A percentile compares a stretch with the other conserved stretches of the same genome.
Evolutionary conservation across 176 grass and related monocot species (phyloP).

Genomic region (Melocanna baccifera): DNA sequence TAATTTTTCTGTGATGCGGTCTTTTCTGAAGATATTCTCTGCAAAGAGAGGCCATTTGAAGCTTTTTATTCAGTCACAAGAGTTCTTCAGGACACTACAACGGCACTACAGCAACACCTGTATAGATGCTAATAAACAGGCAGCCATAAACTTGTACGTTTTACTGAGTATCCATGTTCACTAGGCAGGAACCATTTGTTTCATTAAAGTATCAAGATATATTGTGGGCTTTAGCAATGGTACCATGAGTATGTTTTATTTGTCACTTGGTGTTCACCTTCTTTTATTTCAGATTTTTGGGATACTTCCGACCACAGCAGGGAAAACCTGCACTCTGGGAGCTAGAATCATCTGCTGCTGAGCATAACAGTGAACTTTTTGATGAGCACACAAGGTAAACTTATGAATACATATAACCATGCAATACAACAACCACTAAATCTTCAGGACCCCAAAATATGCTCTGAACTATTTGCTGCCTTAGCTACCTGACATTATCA

Average conservation of each 20-base stretch:
- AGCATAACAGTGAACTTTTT: conserved; percentile 41
- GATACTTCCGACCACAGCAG: conserved; percentile 74
- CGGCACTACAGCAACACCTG: conserved; percentile 93
- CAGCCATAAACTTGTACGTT: conserved; percentile 94
- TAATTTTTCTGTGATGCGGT: conserved; percentile 36
- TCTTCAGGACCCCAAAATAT: neutral
- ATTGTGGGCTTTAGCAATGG: neutral
- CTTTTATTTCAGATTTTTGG: conserved; percentile 67
- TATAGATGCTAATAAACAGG: conserved; percentile 90
- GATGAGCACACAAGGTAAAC: conserved; percentile 41
- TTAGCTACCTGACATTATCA: neutral
- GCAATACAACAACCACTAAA: neutral
- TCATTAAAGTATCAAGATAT: neutral
- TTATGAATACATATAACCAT: neutral
- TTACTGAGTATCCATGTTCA: conserved; percentile 9
- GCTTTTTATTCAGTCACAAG: conserved; percentile 71
- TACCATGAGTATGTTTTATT: neutral
- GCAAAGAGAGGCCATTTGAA: conserved; percentile 82
- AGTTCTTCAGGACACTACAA: conserved; percentile 88
- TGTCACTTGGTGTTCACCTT: neutral
- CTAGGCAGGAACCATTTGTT: conserved; percentile 3
- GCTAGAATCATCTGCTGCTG: conserved; percentile 62
- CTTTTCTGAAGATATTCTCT: conserved; percentile 83
- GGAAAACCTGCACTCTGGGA: conserved; percentile 82
- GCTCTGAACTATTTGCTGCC: neutral